Evolutionary conservation across 257 asterid species (phyloP).

Genomic region (Apocynum venetum): DNA sequence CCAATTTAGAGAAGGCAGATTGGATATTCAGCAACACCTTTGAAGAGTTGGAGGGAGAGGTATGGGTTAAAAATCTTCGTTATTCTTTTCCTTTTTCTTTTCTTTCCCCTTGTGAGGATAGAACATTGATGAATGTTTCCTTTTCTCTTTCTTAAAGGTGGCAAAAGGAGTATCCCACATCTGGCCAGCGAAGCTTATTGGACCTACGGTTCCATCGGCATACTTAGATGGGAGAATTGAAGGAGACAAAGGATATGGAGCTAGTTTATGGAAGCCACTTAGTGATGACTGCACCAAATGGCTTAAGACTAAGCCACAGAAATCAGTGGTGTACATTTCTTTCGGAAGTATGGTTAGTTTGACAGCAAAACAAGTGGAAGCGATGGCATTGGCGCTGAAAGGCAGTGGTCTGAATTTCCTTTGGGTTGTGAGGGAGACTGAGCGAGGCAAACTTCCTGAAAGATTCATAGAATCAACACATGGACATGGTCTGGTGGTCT

Average conservation of each 20-base stretch:
- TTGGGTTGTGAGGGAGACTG: slow-evolving; percentile 63
- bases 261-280: slow-evolving; percentile 70
- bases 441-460: slow-evolving; percentile 36
- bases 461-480: slow-evolving; percentile 24
- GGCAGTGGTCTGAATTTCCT: slow-evolving; percentile 35
- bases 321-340: slow-evolving; percentile 57
- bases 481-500: slow-evolving; percentile 45
- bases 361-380: slow-evolving; percentile 49
- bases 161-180: slow-evolving; percentile 31
- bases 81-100: neutral
- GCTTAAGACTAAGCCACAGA: slow-evolving; percentile 42
- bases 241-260: slow-evolving; percentile 62
- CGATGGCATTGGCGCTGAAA: slow-evolving; percentile 37
- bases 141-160: slow-evolving; percentile 25
- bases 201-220: slow-evolving; percentile 67
- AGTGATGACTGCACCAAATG: slow-evolving; percentile 46
- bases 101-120: neutral
- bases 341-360: slow-evolving; percentile 71
- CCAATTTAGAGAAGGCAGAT: slow-evolving; percentile 50
- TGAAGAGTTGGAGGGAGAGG: slow-evolving; percentile 47
- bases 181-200: slow-evolving; percentile 58
- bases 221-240: slow-evolving; percentile 57
- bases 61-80: slow-evolving; percentile 2
- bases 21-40: slow-evolving; percentile 52
- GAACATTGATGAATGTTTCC: neutral